Conservation (phyloP, 257 asterid genomes). For the Solanum appendiculatum region DNA sequence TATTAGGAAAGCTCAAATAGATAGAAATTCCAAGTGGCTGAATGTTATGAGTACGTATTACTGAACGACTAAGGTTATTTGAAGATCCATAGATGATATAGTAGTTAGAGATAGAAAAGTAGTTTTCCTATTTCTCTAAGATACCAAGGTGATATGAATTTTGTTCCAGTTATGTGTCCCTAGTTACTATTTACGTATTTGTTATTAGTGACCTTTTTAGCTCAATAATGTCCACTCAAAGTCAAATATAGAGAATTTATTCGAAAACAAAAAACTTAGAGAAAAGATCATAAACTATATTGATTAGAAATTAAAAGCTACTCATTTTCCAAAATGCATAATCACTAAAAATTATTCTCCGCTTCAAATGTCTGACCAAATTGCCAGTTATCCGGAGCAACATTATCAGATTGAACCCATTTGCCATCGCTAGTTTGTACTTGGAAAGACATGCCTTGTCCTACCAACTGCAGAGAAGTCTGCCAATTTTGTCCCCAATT, state of each 20-base stretch:
- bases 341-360: not conserved
- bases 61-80: not conserved
- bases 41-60: not conserved
- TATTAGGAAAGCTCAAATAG: not conserved
- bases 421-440: not conserved
- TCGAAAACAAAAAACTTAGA: not conserved
- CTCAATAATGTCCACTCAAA: not conserved
- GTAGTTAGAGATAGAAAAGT: not conserved
- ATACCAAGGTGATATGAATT: not conserved
- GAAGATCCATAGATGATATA: not conserved
- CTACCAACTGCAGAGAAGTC: not conserved
- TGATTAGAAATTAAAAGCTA: not conserved
- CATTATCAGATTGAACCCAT: not conserved
- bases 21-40: not conserved
- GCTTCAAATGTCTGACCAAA: not conserved
- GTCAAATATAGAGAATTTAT: not conserved
- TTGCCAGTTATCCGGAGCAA: not conserved
- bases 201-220: not conserved
- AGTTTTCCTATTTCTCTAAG: not conserved
- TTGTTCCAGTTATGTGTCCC: not conserved
- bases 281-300: not conserved
- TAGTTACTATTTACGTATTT: not conserved
- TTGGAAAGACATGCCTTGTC: not conserved
- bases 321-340: not conserved
- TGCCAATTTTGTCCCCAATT: slow-evolving; percentile 46